A percentile compares a stretch with the other conserved stretches of the same genome.
Evolutionary conservation across 495 filamentous ascomycete genomes (phyloP).

Genomic region (Talaromyces trachyspermus): DNA sequence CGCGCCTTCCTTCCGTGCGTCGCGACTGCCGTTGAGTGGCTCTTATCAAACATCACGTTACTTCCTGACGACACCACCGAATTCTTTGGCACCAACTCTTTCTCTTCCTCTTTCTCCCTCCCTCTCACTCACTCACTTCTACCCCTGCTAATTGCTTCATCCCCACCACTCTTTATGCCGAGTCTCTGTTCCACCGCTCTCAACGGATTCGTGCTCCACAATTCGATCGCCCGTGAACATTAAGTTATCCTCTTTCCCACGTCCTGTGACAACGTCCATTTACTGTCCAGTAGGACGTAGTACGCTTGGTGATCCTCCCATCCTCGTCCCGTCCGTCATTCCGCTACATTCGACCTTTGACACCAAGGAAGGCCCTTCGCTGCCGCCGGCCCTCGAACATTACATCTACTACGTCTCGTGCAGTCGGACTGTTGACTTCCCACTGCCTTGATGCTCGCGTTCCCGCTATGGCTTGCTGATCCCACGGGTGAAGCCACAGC

Average conservation of each 20-base stretch:
- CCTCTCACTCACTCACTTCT: too few relatives aligned
- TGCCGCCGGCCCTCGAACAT: not conserved
- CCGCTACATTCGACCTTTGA: not conserved
- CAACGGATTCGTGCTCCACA: constrained; percentile 1
- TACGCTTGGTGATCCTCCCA: constrained; percentile 1
- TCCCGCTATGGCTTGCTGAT: constrained; percentile 37
- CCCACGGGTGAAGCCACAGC: constrained; percentile 39
- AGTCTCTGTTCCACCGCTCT: not conserved
- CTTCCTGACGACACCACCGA: too few relatives aligned
- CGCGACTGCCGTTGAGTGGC: too few relatives aligned
- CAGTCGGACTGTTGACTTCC: constrained; percentile 1
- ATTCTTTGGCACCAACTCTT: not conserved
- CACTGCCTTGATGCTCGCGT: constrained; percentile 1
- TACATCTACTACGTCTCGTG: not conserved
- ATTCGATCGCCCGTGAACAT: constrained; percentile 3
- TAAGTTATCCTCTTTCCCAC: constrained; percentile 2
- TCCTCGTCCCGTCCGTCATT: not conserved
- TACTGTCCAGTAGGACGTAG: too few relatives aligned
- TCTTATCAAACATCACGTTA: too few relatives aligned
- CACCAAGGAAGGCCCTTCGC: not conserved
- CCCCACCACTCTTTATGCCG: not conserved
- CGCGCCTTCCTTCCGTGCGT: not conserved
- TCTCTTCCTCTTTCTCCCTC: not conserved
- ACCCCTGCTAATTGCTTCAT: too few relatives aligned
- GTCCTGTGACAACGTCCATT: constrained; percentile 1